These are phyloP conservation scores for Penicillium sp. DNA, from an alignment of 2,329 filamentous ascomycete genomes.

Conservation along the genomic window DNA sequence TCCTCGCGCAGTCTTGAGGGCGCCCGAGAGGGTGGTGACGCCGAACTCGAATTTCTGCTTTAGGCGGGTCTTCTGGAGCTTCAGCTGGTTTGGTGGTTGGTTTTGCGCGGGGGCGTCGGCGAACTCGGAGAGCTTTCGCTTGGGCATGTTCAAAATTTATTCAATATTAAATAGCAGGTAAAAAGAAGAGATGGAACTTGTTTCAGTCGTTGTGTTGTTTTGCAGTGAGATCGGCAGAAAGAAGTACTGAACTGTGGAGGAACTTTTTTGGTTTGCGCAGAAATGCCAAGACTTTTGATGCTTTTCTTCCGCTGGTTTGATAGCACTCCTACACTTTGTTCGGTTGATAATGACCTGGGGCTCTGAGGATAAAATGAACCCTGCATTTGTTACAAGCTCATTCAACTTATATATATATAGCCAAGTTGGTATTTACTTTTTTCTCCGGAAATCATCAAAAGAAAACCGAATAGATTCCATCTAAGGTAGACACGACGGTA, in stretches of 20 bases:
- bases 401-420: background rate
- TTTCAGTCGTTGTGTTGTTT: background rate
- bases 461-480: slow-evolving; percentile 14
- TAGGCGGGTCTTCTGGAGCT: slow-evolving; percentile 42
- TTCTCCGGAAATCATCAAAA: background rate
- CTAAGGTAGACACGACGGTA: slow-evolving; percentile 35
- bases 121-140: slow-evolving; percentile 46
- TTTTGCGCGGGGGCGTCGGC: slow-evolving; percentile 21
- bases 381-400: background rate
- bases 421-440: background rate
- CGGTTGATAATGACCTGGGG: background rate
- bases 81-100: slow-evolving; percentile 23
- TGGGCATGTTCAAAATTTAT: slow-evolving; percentile 37
- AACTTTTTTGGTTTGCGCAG: background rate
- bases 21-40: slow-evolving; percentile 55
- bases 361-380: background rate
- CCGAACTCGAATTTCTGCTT: slow-evolving; percentile 56
- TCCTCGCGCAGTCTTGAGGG: slow-evolving; percentile 62
- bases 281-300: slow-evolving; percentile 4
- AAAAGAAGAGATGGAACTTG: background rate
- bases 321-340: background rate
- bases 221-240: background rate
- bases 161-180: background rate
- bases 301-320: background rate
- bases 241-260: background rate